Conservation (phyloP, 2,329 filamentous ascomycete genomes). For the Penicillium sp. region DNA sequence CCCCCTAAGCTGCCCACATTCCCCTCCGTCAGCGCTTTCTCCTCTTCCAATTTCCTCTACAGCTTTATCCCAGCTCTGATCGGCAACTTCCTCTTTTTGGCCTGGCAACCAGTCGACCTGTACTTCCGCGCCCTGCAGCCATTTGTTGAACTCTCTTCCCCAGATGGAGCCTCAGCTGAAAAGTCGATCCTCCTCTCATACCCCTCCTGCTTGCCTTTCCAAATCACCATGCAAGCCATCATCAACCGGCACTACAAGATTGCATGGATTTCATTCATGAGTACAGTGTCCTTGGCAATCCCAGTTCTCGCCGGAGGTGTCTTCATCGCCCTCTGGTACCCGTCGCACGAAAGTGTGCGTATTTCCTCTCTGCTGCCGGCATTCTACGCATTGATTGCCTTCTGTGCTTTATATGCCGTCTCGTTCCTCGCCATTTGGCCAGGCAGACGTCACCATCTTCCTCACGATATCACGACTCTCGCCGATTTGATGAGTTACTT, state of each 20-base stretch:
- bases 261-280: constrained; percentile 60
- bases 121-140: constrained; percentile 64
- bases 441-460: constrained; percentile 65
- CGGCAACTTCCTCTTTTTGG: constrained; percentile 62
- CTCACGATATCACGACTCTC: constrained; percentile 72
- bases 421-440: constrained; percentile 67
- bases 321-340: constrained; percentile 66
- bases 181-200: constrained; percentile 62
- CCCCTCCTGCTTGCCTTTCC: constrained; percentile 56
- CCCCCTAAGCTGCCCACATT: constrained; percentile 66
- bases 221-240: constrained; percentile 57
- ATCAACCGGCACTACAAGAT: constrained; percentile 62
- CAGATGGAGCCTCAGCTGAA: constrained; percentile 58
- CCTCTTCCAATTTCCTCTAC: constrained; percentile 85
- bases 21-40: constrained; percentile 70
- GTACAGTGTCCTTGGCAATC: constrained; percentile 49
- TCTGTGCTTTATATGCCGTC: constrained; percentile 72
- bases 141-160: constrained; percentile 58
- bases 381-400: constrained; percentile 72
- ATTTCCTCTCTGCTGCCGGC: constrained; percentile 76
- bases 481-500: constrained; percentile 80
- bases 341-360: constrained; percentile 47
- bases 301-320: constrained; percentile 45
- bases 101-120: constrained; percentile 63
- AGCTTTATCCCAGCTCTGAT: constrained; percentile 65